Base-by-base conservation (phyloP, 2,329 filamentous ascomycete genomes). In the Arthroderma sp. region DNA sequence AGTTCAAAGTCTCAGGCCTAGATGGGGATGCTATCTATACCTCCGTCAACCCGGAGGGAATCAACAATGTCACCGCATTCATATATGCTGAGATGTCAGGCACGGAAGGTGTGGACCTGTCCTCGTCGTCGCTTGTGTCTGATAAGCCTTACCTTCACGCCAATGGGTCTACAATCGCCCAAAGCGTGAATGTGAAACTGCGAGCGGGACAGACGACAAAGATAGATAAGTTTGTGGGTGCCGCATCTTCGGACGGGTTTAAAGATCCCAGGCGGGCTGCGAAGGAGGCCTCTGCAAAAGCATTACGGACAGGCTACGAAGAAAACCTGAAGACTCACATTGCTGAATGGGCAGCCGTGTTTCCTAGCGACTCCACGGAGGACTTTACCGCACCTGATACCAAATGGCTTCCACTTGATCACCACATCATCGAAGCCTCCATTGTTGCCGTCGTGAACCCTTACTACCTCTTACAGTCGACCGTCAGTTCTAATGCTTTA, bases 211-310 rank as follows among this genome's bases (percentile, higher is more conserved):
- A 79, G 61, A 76, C 76, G 0, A 74, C 80, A 2, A 79, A 75
- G 1, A 69, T 88, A 49, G 79, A 77, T 51, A 89, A 89, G 65
- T 88, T 79, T 62, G 76, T 88, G 15, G 86, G 86, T 28, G 79
- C 77, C 53, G 85, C 86, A 2, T 86, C 85, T 1, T 79, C 79
- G 0, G 86, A 88, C 67, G 84, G 83, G 0, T 88, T 87, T 64
- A 60, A 71, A 0, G 71, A 84, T 60, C 79, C 85, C 0, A 72
- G 79, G 58, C 63, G 67, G 1, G 74, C 76, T 1, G 86, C 86
- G 1, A 74, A 75, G 58, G 66, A 76, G 4, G 83, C 83, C 1
- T 81, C 79, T 0, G 65, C 73, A 4, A 67, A 70, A 1, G 84
- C 75, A 39, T 72, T 75, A 56, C 63, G 70, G 4, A 70, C 70